Percentiles rank a stretch among this genome's conserved stretches.
These are phyloP conservation scores for Hyaloscypha bicolor DNA, from an alignment of 495 filamentous ascomycete genomes.

Conservation along the genomic window DNA sequence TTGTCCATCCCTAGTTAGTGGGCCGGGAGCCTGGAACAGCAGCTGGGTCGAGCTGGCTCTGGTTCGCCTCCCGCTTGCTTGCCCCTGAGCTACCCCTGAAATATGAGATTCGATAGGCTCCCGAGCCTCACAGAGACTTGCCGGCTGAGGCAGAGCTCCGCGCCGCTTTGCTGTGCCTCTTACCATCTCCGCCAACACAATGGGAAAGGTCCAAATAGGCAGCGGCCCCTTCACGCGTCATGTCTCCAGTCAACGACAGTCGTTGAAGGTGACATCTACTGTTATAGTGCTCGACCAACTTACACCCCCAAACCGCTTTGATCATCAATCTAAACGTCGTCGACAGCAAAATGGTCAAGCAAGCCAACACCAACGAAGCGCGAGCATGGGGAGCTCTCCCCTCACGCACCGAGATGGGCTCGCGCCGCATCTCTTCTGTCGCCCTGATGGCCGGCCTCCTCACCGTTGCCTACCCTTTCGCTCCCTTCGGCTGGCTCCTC, in stretches of 20 bases:
- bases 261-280: not conserved
- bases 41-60: not conserved
- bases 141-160: not conserved
- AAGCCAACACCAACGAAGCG: slow-evolving; percentile 47
- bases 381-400: slow-evolving; percentile 23
- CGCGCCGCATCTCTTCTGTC: slow-evolving; percentile 26
- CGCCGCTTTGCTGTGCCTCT: not conserved
- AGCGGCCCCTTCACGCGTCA: not conserved
- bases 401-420: slow-evolving; percentile 21
- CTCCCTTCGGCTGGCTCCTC: slow-evolving; percentile 22
- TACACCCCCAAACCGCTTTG: slow-evolving; percentile 5
- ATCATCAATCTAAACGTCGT: not conserved
- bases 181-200: not conserved
- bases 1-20: too few species aligned
- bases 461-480: slow-evolving; percentile 20
- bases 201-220: not conserved
- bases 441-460: slow-evolving; percentile 21
- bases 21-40: not conserved
- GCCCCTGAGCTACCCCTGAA: not conserved
- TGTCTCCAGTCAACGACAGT: not conserved
- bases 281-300: not conserved
- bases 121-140: not conserved
- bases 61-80: not conserved
- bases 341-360: slow-evolving; percentile 39
- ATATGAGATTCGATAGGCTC: not conserved